These are phyloP conservation scores for Blastomyces gilchristii DNA, from an alignment of 2,329 filamentous ascomycete species.

Conservation along the genomic window DNA sequence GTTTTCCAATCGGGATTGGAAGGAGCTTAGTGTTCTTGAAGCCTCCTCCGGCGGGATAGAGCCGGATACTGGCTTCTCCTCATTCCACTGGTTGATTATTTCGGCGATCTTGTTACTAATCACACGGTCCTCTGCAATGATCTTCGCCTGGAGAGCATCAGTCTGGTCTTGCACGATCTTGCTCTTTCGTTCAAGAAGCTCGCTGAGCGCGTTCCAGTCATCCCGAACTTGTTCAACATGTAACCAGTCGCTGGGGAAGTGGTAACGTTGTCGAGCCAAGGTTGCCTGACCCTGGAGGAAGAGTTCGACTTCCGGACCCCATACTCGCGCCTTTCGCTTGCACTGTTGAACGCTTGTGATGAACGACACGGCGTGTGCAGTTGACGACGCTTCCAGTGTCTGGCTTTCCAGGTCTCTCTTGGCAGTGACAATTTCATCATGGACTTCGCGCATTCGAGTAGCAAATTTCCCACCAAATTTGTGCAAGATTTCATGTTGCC, in stretches of 20 bases:
- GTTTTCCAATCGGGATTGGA: conserved; percentile 74
- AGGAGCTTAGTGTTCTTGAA: conserved; percentile 67
- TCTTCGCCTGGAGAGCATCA: conserved; percentile 89
- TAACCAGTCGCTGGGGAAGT: conserved; percentile 88
- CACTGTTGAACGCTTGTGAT: conserved; percentile 97
- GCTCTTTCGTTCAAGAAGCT: conserved; percentile 81
- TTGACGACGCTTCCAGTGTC: conserved; percentile 86
- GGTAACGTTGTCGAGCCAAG: conserved; percentile 80
- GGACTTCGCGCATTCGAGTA: conserved; percentile 82
- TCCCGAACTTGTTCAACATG: conserved; percentile 93
- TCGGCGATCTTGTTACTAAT: conserved; percentile 81
- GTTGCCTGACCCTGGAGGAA: conserved; percentile 95
- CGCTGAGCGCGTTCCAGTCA: conserved; percentile 88
- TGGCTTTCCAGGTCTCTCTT: conserved; percentile 83
- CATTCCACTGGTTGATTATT: conserved; percentile 78
- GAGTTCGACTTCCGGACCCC: conserved; percentile 91
- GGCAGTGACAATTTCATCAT: conserved; percentile 82
- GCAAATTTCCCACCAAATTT: conserved; percentile 88
- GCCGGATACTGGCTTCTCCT: conserved; percentile 93
- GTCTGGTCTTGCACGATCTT: conserved; percentile 96
- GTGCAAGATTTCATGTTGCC: conserved; percentile 92
- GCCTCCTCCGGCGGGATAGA: conserved; percentile 85
- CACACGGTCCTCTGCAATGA: conserved; percentile 82
- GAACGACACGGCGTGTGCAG: conserved; percentile 92
- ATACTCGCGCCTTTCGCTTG: conserved; percentile 83